phyloP scores from a whole-genome alignment of 139 green algal genomes.

The Volvox reticuliferus region DNA sequence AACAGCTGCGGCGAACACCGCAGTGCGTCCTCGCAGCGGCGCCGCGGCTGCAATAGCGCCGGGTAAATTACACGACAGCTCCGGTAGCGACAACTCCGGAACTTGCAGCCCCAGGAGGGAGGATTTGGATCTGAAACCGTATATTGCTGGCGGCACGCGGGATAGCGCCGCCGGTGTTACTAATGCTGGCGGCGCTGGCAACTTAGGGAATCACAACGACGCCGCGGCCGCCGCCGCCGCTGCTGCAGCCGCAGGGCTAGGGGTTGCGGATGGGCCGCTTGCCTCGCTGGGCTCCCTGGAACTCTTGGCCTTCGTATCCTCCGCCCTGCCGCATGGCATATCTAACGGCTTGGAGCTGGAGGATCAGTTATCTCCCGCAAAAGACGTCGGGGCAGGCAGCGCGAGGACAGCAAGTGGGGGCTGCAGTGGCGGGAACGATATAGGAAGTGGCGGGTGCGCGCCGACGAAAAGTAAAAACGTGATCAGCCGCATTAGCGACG shows the following conservation, averaged over 20 bases:
- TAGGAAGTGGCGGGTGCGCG: background rate
- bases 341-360: background rate
- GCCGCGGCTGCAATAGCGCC: too few species aligned
- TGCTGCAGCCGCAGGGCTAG: background rate
- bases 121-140: too few species aligned
- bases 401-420: background rate
- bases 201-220: background rate
- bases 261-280: background rate
- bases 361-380: background rate
- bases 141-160: too few species aligned
- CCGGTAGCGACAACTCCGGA: background rate
- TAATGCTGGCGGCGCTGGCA: background rate
- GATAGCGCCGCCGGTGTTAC: background rate
- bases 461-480: background rate
- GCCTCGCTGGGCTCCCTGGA: constrained; percentile 25
- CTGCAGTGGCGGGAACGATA: background rate
- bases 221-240: background rate
- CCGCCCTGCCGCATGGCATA: constrained; percentile 1
- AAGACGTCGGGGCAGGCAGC: background rate
- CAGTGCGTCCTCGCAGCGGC: background rate
- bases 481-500: background rate
- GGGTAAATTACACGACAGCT: background rate
- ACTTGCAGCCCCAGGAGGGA: too few species aligned
- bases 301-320: constrained; percentile 30
- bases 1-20: too few species aligned